Evolutionary conservation across 768 basidiomycete species (phyloP).

Genomic region (Leccinum ochraceum): DNA sequence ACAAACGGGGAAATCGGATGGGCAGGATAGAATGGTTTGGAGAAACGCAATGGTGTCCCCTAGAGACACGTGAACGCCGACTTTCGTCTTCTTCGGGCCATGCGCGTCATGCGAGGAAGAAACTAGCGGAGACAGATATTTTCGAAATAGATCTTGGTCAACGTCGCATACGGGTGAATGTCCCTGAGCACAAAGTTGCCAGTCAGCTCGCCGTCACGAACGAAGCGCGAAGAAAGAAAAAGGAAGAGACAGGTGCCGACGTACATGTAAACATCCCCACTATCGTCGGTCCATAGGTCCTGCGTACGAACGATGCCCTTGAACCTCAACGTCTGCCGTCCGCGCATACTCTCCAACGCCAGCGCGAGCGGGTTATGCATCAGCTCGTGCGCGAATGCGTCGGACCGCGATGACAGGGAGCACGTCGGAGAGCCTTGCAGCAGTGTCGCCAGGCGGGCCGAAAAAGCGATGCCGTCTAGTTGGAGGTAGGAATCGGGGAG

Average conservation of each 20-base stretch:
- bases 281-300: constrained; percentile 61
- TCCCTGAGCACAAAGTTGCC: constrained; percentile 45
- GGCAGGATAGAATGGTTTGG: neutral
- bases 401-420: constrained; percentile 22
- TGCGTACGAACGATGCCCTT: constrained; percentile 52
- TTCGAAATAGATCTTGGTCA: constrained; percentile 64
- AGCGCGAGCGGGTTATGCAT: constrained; percentile 72
- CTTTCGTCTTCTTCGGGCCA: constrained; percentile 20
- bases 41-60: constrained; percentile 58
- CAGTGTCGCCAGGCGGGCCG: constrained; percentile 41
- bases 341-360: constrained; percentile 79
- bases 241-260: constrained; percentile 24
- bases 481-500: constrained; percentile 62
- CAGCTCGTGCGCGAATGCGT: constrained; percentile 37
- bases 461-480: constrained; percentile 69
- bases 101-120: too few relatives aligned
- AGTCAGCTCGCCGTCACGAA: too few relatives aligned
- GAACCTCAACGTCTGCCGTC: constrained; percentile 61
- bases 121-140: too few relatives aligned
- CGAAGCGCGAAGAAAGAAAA: too few relatives aligned
- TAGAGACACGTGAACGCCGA: constrained; percentile 65
- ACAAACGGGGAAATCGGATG: neutral
- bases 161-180: constrained; percentile 63
- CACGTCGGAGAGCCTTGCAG: constrained; percentile 22
- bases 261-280: constrained; percentile 48